Evolutionary conservation across 2,329 filamentous ascomycete genomes (phyloP).

Genomic region (Amylocarpus encephaloides): DNA sequence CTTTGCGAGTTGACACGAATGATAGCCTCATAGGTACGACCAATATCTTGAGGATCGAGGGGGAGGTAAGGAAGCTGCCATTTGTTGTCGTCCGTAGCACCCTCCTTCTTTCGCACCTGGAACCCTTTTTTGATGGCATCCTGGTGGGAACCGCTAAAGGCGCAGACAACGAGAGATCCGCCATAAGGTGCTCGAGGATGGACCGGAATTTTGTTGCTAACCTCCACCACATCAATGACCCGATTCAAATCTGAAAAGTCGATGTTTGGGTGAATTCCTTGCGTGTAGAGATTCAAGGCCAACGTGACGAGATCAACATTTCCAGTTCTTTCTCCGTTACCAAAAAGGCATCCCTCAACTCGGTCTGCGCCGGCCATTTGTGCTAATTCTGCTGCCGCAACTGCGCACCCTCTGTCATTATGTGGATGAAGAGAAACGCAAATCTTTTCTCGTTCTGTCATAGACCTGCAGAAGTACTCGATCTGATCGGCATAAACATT

Average conservation of each 20-base stretch:
- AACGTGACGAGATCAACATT: conserved; percentile 94
- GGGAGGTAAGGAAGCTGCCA: conserved; percentile 92
- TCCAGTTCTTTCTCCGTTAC: conserved; percentile 91
- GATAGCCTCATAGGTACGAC: conserved; percentile 93
- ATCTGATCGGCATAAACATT: conserved; percentile 96
- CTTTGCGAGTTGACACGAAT: conserved; percentile 97
- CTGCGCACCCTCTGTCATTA: conserved; percentile 86
- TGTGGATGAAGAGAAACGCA: conserved; percentile 89
- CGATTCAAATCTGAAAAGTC: conserved; percentile 86
- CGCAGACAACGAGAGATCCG: conserved; percentile 83
- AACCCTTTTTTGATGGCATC: conserved; percentile 96
- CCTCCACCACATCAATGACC: conserved; percentile 84
- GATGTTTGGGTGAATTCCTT: conserved; percentile 76
- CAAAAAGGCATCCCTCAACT: conserved; percentile 90
- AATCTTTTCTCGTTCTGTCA: conserved; percentile 78
- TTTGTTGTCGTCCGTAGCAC: conserved; percentile 53
- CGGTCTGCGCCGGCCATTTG: conserved; percentile 95
- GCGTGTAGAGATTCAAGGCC: conserved; percentile 89
- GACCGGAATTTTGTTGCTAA: conserved; percentile 90
- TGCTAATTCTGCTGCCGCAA: conserved; percentile 83
- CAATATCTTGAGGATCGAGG: conserved; percentile 87
- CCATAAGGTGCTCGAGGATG: conserved; percentile 87
- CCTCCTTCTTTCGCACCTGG: conserved; percentile 58
- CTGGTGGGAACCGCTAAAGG: conserved; percentile 88
- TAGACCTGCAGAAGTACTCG: conserved; percentile 86